Conservation (phyloP, 2,329 filamentous ascomycete genomes). For the Penicillium sp. region DNA sequence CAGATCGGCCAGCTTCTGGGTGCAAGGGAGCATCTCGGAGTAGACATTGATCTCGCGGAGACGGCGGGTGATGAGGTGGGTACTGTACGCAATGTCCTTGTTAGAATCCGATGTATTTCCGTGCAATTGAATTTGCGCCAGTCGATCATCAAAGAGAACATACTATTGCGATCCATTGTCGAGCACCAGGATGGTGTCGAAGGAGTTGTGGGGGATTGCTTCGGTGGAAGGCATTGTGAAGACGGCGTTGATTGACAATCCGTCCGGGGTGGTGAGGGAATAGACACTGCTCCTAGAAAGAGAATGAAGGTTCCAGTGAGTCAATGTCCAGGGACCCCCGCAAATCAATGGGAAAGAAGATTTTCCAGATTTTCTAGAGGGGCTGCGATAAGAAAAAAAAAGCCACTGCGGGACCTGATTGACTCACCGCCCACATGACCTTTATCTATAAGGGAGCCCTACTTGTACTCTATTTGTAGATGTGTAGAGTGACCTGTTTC, state of each 20-base stretch:
- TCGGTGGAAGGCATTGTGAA: conserved; percentile 9
- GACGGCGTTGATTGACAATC: neutral
- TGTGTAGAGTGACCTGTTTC: neutral
- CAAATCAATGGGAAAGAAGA: conserved; percentile 1
- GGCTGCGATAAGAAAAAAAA: conserved; percentile 3
- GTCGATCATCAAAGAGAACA: neutral
- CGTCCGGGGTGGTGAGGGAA: neutral
- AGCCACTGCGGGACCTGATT: neutral
- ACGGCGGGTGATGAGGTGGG: conserved; percentile 69
- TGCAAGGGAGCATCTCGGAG: conserved; percentile 83
- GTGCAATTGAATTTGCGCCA: neutral
- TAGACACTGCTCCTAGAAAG: conserved; percentile 37
- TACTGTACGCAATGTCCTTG: conserved; percentile 27
- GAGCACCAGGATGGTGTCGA: conserved; percentile 64
- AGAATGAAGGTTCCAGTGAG: conserved; percentile 40
- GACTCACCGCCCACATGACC: conserved; percentile 2
- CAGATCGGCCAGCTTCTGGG: conserved; percentile 71
- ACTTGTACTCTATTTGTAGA: too few species aligned
- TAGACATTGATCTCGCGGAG: conserved; percentile 76
- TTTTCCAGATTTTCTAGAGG: conserved; percentile 1
- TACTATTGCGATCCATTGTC: conserved; percentile 56
- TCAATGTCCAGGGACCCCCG: conserved; percentile 1
- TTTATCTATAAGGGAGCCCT: neutral
- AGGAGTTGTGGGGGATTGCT: conserved; percentile 29
- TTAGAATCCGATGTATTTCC: neutral